A percentile compares a stretch with the other conserved stretches of the same genome.
These are phyloP conservation scores for Phytopythium cucurbitacearum DNA, from an alignment of 352 stramenopile species.

Conservation along the genomic window DNA sequence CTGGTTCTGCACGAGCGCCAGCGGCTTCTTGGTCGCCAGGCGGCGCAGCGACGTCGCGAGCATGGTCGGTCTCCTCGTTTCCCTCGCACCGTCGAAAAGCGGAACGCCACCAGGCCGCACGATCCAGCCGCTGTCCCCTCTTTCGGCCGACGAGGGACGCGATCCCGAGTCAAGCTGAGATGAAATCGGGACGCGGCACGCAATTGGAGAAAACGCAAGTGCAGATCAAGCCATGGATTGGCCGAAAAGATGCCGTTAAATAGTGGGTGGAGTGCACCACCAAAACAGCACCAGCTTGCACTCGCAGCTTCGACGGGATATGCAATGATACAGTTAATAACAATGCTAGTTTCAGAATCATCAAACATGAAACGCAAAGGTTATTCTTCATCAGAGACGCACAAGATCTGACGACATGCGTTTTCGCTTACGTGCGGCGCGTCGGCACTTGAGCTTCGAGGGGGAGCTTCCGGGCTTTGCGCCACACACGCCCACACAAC, in stretches of 20 bases:
- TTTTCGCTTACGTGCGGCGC: slow-evolving; percentile 1
- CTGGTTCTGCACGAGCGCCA: slow-evolving; percentile 54
- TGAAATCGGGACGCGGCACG: background rate
- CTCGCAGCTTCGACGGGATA: too few species aligned
- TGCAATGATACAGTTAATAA: too few species aligned
- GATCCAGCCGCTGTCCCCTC: slow-evolving; percentile 3
- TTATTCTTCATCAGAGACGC: background rate
- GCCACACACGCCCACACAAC: background rate
- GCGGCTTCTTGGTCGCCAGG: slow-evolving; percentile 28
- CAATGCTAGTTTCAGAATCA: too few species aligned
- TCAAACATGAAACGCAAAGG: background rate
- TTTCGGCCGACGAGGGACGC: background rate
- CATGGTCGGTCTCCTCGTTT: slow-evolving; percentile 22
- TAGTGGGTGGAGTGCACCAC: slow-evolving; percentile 1
- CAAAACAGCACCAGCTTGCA: background rate
- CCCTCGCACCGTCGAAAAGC: background rate
- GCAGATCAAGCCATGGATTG: background rate
- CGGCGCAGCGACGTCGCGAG: slow-evolving; percentile 48
- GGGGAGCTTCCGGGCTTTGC: slow-evolving; percentile 5
- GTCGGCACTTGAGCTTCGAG: background rate
- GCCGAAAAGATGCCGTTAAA: background rate
- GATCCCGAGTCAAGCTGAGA: too few species aligned
- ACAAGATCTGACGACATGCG: background rate
- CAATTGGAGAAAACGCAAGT: slow-evolving; percentile 9
- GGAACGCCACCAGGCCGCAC: slow-evolving; percentile 12